Base-by-base conservation (phyloP, 1,284 basidiomycete genomes). In the Stygiomarasmius scandens region DNA sequence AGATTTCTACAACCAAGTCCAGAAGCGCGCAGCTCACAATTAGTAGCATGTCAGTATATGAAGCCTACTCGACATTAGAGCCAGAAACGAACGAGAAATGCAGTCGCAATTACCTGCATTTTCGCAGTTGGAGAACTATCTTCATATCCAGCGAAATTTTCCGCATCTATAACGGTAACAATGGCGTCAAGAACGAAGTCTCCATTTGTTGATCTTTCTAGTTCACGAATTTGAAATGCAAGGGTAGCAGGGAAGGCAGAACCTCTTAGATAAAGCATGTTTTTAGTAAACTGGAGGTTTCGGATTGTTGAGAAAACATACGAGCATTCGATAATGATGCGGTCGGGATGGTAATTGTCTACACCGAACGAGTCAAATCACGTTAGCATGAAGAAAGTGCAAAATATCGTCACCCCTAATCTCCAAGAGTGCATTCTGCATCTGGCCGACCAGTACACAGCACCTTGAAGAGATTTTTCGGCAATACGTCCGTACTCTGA, bases 321-420 rank as follows among this genome's bases (percentile, higher is more conserved):
- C 91, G 92, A 95, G 78, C 91, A 93, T 75, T 96, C 94, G 63
- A 96, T 92, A 66, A 96, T 89, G 65, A 96, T 95, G 47, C 94
- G 80, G 71, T 96, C 92, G 1, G 93, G 93, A 36, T 77, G 74
- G 71, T 83, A 93, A 64, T 86, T 92, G 45, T 95, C 93, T 90
- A 54, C 29, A 47, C 10, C 16, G 19, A 22, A 36, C n/a, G 49
- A 6, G 36, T 23, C n/a, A 29, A 43, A n/a, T 24, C 32, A 45
- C 22, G 55, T 1, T 23, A 19, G 5, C 12, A 44, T 41, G 52
- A 56, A 20, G 19, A 52, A 38, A 24, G 25, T 43, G n/a, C 11
- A 11, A 43, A 24, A 66, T 68, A 24, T 63, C 9, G 46, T 41
- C 34, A 89, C 91, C 89, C 76, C 85, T 79, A 58, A 96, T 95